Conservation (phyloP, 768 basidiomycete species). For the Peribolospora baueri region DNA sequence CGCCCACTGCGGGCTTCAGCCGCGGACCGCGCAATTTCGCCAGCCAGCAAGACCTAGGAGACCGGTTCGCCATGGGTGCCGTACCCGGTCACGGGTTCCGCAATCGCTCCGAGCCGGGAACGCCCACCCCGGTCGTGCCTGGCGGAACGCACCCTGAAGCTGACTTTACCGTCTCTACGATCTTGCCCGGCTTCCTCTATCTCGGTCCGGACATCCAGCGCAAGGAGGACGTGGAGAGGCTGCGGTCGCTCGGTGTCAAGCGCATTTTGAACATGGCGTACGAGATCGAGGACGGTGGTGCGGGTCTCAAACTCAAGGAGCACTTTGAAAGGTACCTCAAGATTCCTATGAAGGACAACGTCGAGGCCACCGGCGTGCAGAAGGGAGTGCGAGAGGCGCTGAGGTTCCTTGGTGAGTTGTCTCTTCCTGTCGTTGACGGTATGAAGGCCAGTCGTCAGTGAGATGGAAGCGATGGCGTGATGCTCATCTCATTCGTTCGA, state of each 20-base stretch:
- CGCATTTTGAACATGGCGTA: slow-evolving; percentile 74
- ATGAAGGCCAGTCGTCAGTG: neutral
- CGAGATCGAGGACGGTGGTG: slow-evolving; percentile 61
- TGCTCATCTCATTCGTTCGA: neutral
- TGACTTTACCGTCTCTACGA: slow-evolving; percentile 58
- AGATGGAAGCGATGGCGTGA: too few species aligned
- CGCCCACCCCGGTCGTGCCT: slow-evolving; percentile 10
- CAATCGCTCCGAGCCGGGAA: neutral
- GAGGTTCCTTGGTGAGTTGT: slow-evolving; percentile 49
- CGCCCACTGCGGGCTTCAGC: too few species aligned
- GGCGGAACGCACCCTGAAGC: too few species aligned
- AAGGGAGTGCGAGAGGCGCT: slow-evolving; percentile 63
- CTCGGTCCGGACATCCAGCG: slow-evolving; percentile 66
- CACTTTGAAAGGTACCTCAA: slow-evolving; percentile 62
- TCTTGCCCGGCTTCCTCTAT: slow-evolving; percentile 71
- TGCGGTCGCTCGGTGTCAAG: slow-evolving; percentile 51
- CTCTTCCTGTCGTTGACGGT: neutral
- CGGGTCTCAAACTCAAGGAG: slow-evolving; percentile 38
- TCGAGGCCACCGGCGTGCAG: slow-evolving; percentile 75
- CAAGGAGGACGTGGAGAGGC: slow-evolving; percentile 46
- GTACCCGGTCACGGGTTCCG: neutral
- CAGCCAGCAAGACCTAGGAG: too few species aligned
- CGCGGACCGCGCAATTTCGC: too few species aligned
- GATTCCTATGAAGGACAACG: slow-evolving; percentile 82
- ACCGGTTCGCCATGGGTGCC: neutral